Percentiles rank a stretch among this genome's conserved stretches.
phyloP scores from a whole-genome alignment of 495 filamentous ascomycete species.

The Podospora appendiculata region DNA sequence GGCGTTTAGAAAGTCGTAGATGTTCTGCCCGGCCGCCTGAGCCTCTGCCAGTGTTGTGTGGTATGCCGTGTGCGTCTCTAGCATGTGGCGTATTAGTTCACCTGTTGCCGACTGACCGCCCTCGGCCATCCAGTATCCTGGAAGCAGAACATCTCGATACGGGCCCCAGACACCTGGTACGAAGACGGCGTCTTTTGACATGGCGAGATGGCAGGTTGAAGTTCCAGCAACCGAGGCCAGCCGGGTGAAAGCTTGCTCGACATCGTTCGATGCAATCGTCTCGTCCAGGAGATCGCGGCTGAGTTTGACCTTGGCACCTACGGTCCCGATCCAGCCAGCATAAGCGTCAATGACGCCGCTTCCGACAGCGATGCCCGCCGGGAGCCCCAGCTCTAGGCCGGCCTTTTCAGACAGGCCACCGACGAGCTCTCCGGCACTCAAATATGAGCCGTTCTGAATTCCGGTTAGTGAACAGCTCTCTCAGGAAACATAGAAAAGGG shows the following conservation, averaged over 20 bases:
- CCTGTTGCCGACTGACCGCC: constrained; percentile 94
- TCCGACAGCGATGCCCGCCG: constrained; percentile 81
- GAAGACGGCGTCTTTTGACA: constrained; percentile 87
- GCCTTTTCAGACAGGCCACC: constrained; percentile 80
- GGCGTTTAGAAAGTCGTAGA: constrained; percentile 90
- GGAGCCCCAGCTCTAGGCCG: constrained; percentile 75
- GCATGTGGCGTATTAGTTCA: constrained; percentile 84
- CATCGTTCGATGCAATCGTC: constrained; percentile 61
- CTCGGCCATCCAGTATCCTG: constrained; percentile 91
- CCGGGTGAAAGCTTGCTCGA: constrained; percentile 84
- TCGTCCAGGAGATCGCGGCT: constrained; percentile 51
- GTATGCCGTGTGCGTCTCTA: constrained; percentile 89
- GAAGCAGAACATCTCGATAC: constrained; percentile 87
- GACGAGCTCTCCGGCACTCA: constrained; percentile 84
- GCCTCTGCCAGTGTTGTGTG: constrained; percentile 67
- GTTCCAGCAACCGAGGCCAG: constrained; percentile 95
- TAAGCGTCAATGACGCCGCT: constrained; percentile 98
- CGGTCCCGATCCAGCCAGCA: constrained; percentile 95
- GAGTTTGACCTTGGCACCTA: constrained; percentile 86
- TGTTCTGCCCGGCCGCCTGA: constrained; percentile 68
- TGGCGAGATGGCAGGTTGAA: constrained; percentile 92
- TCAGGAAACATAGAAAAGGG: constrained; percentile 24
- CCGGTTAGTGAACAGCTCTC: constrained; percentile 8
- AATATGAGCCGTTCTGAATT: constrained; percentile 74
- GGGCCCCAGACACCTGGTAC: constrained; percentile 94